These are phyloP conservation scores for Arachnomyces sp. DNA, from an alignment of 2,329 filamentous ascomycete species.

Conservation along the genomic window DNA sequence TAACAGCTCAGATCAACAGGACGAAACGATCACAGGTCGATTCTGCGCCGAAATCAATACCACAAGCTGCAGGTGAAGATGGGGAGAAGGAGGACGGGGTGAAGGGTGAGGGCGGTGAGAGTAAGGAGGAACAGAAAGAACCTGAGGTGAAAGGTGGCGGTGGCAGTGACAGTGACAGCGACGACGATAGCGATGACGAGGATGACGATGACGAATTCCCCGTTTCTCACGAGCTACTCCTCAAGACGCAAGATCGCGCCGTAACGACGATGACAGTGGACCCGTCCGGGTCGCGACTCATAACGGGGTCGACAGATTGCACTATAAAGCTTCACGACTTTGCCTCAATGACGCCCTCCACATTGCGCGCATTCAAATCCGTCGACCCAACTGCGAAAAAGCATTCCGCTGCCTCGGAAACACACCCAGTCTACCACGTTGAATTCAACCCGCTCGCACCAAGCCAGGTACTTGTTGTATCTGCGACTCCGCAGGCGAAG, in stretches of 20 bases:
- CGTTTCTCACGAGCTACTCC: constrained; percentile 80
- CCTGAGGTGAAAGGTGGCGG: constrained; percentile 31
- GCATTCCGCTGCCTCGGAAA: constrained; percentile 61
- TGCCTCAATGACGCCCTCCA: constrained; percentile 88
- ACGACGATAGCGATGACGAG: constrained; percentile 51
- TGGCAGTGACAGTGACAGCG: constrained; percentile 42
- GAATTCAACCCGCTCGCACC: constrained; percentile 79
- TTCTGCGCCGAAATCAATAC: constrained; percentile 24
- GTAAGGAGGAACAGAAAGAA: constrained; percentile 21
- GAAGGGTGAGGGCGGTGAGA: constrained; percentile 16
- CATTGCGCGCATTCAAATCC: constrained; percentile 84
- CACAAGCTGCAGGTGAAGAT: constrained; percentile 13
- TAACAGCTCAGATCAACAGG: constrained; percentile 71
- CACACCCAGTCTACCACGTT: constrained; percentile 78
- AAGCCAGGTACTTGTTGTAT: constrained; percentile 73
- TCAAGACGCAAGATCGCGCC: constrained; percentile 85
- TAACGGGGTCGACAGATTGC: constrained; percentile 87
- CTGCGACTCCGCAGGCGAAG: constrained; percentile 82
- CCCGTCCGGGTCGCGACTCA: constrained; percentile 71
- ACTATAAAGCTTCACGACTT: constrained; percentile 92
- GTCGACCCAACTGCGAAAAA: constrained; percentile 80
- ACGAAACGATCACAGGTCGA: constrained; percentile 54
- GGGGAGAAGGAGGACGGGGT: constrained; percentile 18
- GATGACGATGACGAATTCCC: constrained; percentile 83
- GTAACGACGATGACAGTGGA: constrained; percentile 80